These are phyloP conservation scores for Hylodesmum podocarpum DNA, from an alignment of 306 rosid species.

Conservation along the genomic window DNA sequence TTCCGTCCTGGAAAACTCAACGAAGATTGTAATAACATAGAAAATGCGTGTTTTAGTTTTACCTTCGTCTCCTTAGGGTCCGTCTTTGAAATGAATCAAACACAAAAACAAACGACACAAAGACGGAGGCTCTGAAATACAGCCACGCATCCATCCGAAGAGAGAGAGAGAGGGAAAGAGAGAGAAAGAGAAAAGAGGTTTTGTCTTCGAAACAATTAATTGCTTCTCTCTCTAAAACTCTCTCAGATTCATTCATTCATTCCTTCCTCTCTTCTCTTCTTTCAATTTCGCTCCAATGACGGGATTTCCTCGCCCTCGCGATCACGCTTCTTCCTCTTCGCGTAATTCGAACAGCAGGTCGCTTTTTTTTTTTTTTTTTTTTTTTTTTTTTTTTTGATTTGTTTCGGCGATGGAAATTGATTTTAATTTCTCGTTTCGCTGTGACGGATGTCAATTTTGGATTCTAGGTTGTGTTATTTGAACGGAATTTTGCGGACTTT, in stretches of 20 bases:
- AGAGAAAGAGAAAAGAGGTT: not conserved
- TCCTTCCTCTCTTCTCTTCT: conserved; percentile 30
- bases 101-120: not conserved
- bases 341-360: conserved; percentile 48
- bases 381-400: not conserved
- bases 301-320: conserved; percentile 45
- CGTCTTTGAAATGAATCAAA: conserved; percentile 34
- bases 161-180: conserved; percentile 7
- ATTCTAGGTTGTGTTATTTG: conserved; percentile 9
- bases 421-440: too few relatives aligned
- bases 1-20: not conserved
- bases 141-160: not conserved
- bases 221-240: conserved; percentile 31
- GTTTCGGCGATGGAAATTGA: not conserved
- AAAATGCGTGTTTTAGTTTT: too few relatives aligned
- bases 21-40: not conserved
- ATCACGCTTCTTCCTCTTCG: conserved; percentile 45
- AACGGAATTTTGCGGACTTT: not conserved
- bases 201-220: conserved; percentile 7
- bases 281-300: conserved; percentile 42
- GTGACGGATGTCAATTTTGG: too few relatives aligned
- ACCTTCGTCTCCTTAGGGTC: conserved; percentile 38
- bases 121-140: conserved; percentile 32
- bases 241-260: conserved; percentile 41
- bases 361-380: conserved; percentile 6